Conservation (phyloP, 2,329 filamentous ascomycete species). For the Penicillium sp. region DNA sequence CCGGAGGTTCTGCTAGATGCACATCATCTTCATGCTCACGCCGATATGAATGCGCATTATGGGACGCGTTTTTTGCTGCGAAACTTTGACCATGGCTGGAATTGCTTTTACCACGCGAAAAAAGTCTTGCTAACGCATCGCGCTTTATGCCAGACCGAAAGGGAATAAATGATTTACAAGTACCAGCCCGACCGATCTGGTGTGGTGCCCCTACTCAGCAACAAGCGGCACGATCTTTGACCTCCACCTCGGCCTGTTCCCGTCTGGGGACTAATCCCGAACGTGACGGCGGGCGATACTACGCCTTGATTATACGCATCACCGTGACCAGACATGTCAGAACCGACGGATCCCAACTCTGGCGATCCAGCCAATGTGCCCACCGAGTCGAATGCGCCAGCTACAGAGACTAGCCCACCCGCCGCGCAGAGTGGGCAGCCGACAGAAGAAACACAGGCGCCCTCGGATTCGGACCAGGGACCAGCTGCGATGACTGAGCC, state of each 20-base stretch:
- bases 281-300: not conserved
- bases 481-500: conserved; percentile 1
- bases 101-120: not conserved
- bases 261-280: not conserved
- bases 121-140: conserved; percentile 13
- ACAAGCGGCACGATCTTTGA: conserved; percentile 23
- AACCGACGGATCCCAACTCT: conserved; percentile 20
- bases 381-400: conserved; percentile 17
- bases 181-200: conserved; percentile 20
- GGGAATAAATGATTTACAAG: conserved; percentile 26
- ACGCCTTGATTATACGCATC: conserved; percentile 3
- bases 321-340: conserved; percentile 17
- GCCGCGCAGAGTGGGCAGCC: conserved; percentile 18
- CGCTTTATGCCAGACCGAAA: conserved; percentile 10
- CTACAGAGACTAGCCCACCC: conserved; percentile 11
- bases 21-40: not conserved
- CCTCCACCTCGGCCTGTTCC: conserved; percentile 11
- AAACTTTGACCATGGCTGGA: not conserved
- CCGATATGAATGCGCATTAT: not conserved
- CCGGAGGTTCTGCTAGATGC: not conserved
- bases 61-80: not conserved
- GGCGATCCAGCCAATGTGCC: conserved; percentile 16
- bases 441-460: conserved; percentile 5
- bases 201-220: conserved; percentile 22
- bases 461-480: conserved; percentile 9